A percentile compares a stretch with the other conserved stretches of the same genome.
Evolutionary conservation across 75 land plant species (phyloP).

Genomic region (Sequoia sempervirens): DNA sequence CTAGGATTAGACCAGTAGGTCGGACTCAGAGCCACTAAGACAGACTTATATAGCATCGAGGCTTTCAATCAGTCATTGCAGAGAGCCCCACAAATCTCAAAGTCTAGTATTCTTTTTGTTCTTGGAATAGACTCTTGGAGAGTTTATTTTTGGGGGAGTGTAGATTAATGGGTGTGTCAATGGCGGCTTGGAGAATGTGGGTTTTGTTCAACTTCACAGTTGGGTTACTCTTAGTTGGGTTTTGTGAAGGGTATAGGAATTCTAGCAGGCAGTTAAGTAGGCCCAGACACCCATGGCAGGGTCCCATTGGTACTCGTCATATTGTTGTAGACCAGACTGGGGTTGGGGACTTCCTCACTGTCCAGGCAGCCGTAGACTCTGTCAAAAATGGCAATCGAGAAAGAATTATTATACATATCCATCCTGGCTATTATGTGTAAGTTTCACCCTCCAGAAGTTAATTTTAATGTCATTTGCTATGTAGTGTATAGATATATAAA

Average conservation of each 20-base stretch:
- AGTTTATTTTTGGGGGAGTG: neutral
- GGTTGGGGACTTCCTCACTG: slow-evolving; percentile 47
- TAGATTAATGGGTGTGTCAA: neutral
- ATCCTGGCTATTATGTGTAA: slow-evolving; percentile 66
- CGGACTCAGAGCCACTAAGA: neutral
- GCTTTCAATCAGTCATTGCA: neutral
- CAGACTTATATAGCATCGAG: neutral
- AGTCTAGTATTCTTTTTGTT: neutral
- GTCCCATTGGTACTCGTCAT: slow-evolving; percentile 38
- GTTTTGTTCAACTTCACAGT: neutral
- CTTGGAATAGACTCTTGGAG: neutral
- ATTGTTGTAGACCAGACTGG: slow-evolving; percentile 57
- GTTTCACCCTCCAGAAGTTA: neutral
- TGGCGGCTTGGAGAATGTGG: neutral
- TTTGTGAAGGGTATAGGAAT: slow-evolving; percentile 1
- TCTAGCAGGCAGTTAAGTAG: neutral
- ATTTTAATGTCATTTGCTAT: neutral
- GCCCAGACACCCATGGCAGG: slow-evolving; percentile 37
- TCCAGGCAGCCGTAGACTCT: slow-evolving; percentile 83
- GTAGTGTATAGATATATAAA: neutral
- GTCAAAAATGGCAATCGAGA: slow-evolving; percentile 54
- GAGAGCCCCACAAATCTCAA: slow-evolving; percentile 1
- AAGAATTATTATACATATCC: slow-evolving; percentile 47
- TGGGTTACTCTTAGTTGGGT: neutral
- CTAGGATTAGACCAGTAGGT: neutral